Percentiles rank a stretch among this genome's conserved stretches.
phyloP scores from a whole-genome alignment of 192 early-diverging fungal genomes.

The Coemansia biformis region DNA sequence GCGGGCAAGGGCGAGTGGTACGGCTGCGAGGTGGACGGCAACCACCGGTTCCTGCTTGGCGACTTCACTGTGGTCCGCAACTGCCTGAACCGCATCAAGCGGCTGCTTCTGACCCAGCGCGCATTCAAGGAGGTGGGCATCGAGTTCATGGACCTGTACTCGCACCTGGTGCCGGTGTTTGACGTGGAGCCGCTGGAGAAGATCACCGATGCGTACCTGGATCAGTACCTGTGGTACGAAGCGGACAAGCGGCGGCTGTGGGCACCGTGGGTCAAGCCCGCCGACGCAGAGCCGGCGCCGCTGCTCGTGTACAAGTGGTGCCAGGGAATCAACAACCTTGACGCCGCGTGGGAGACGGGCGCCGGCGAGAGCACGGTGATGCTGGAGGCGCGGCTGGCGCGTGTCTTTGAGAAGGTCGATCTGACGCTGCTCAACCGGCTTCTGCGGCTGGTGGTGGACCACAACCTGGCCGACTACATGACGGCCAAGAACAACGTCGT shows the following conservation, averaged over 20 bases:
- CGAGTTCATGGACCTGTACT: conserved; percentile 99
- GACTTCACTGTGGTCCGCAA: conserved; percentile 28
- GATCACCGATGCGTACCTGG: conserved; percentile 97
- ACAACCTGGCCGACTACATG: conserved; percentile 99
- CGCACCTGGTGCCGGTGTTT: conserved; percentile 94
- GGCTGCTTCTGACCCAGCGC: conserved; percentile 90
- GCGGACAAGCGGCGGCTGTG: conserved; percentile 96
- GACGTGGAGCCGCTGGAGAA: conserved; percentile 99
- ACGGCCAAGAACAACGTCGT: conserved; percentile 99
- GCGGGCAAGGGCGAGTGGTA: conserved; percentile 22
- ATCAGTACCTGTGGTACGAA: conserved; percentile 99
- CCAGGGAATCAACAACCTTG: conserved; percentile 97
- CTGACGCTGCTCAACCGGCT: conserved; percentile 91
- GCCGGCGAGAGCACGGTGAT: conserved; percentile 93
- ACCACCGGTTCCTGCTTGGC: conserved; percentile 23
- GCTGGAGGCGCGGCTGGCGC: conserved; percentile 89
- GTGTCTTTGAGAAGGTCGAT: conserved; percentile 96
- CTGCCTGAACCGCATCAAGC: conserved; percentile 72
- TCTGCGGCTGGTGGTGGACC: conserved; percentile 92
- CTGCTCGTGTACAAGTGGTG: conserved; percentile 97
- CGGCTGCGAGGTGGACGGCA: conserved; percentile 53
- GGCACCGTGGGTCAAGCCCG: conserved; percentile 98
- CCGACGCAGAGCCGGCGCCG: conserved; percentile 94
- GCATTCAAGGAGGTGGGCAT: conserved; percentile 99
- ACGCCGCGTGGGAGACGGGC: conserved; percentile 88